Conservation (phyloP, 2,329 filamentous ascomycete species). For the Aquanectria penicillioides region DNA sequence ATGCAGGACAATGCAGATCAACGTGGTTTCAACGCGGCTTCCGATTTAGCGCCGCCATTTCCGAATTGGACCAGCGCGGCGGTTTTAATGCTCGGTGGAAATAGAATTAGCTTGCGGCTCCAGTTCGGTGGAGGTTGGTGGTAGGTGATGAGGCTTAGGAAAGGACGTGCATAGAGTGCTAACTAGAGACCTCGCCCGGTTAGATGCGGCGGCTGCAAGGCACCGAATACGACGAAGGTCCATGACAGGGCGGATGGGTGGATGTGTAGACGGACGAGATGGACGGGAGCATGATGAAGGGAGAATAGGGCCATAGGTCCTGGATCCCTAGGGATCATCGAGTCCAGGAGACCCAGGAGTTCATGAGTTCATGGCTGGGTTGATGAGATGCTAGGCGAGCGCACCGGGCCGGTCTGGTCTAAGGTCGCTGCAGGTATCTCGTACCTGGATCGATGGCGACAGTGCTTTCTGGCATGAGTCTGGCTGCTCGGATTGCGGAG, state of each 20-base stretch:
- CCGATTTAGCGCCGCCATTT: constrained; percentile 36
- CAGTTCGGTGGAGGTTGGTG: constrained; percentile 2
- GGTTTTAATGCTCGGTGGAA: constrained; percentile 14
- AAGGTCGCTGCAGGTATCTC: constrained; percentile 7
- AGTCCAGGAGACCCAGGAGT: constrained; percentile 19
- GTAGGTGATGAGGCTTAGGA: constrained; percentile 28
- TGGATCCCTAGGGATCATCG: constrained; percentile 8
- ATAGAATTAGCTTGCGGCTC: constrained; percentile 3
- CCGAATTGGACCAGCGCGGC: constrained; percentile 23
- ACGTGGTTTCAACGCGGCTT: constrained; percentile 26
- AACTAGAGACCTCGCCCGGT: constrained; percentile 29
- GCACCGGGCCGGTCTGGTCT: constrained; percentile 24
- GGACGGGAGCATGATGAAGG: neutral
- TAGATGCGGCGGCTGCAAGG: constrained; percentile 36
- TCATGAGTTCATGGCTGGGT: constrained; percentile 14
- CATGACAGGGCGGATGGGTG: constrained; percentile 17
- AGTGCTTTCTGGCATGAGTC: constrained; percentile 7
- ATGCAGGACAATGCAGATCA: constrained; percentile 26
- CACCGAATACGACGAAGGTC: constrained; percentile 26
- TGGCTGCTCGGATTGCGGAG: constrained; percentile 24
- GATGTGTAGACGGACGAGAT: too few species aligned
- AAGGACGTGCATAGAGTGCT: constrained; percentile 23
- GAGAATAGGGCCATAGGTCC: constrained; percentile 5
- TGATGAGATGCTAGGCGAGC: constrained; percentile 12
- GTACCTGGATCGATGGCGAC: constrained; percentile 22